A percentile compares a stretch with the other conserved stretches of the same genome.
Evolutionary conservation across 2,329 filamentous ascomycete species (phyloP).

Genomic region (Penicillium rolfsii): DNA sequence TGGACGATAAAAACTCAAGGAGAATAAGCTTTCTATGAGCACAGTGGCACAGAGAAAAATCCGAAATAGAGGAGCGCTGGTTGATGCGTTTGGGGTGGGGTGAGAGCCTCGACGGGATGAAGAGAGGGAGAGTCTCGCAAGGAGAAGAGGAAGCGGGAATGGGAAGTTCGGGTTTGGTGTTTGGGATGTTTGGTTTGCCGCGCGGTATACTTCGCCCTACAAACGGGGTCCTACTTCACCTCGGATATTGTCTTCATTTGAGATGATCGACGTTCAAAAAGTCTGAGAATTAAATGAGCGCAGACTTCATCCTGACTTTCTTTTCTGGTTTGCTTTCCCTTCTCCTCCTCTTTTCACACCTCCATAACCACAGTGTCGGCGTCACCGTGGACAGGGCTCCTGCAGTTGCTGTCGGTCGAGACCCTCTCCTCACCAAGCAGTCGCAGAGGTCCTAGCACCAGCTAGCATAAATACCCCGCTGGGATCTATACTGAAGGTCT

Average conservation of each 20-base stretch:
- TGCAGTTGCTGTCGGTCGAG: slow-evolving; percentile 21
- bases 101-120: slow-evolving; percentile 20
- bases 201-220: slow-evolving; percentile 24
- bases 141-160: slow-evolving; percentile 24
- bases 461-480: slow-evolving; percentile 6
- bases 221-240: neutral
- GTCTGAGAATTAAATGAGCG: neutral
- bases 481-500: neutral
- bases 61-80: slow-evolving; percentile 18
- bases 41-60: slow-evolving; percentile 15
- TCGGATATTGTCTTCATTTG: neutral
- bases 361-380: slow-evolving; percentile 8
- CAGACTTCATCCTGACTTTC: neutral
- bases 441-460: slow-evolving; percentile 8
- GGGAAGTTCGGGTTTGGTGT: slow-evolving; percentile 31
- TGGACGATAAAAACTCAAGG: slow-evolving; percentile 25
- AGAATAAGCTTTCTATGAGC: slow-evolving; percentile 19
- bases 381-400: slow-evolving; percentile 16
- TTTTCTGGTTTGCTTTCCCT: neutral
- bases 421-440: slow-evolving; percentile 13
- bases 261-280: no score
- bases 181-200: slow-evolving; percentile 31
- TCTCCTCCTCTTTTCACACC: slow-evolving; percentile 1
- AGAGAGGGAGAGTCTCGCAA: slow-evolving; percentile 30
- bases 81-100: slow-evolving; percentile 4